phyloP scores from a whole-genome alignment of 805 yeast genomes.

The Alloascoidea africana region DNA sequence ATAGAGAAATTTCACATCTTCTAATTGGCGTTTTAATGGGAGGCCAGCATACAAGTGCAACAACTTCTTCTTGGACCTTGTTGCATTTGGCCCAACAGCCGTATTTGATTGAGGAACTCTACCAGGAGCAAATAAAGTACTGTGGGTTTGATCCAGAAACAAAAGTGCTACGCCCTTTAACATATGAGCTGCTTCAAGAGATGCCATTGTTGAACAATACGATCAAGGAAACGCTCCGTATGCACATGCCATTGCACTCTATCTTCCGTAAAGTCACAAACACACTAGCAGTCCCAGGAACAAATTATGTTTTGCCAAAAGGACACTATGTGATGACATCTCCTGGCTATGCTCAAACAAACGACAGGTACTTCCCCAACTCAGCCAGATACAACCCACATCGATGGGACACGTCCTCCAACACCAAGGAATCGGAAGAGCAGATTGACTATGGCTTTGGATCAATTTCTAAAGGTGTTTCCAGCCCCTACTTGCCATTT shows the following conservation, averaged over 20 bases:
- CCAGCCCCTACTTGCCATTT: conserved; percentile 74
- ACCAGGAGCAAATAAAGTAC: conserved; percentile 41
- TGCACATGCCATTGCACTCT: conserved; percentile 81
- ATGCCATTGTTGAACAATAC: conserved; percentile 60
- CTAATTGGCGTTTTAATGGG: conserved; percentile 82
- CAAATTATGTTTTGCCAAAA: conserved; percentile 53
- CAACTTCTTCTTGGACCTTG: conserved; percentile 75
- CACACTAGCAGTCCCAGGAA: conserved; percentile 53
- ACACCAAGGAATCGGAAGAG: conserved; percentile 7
- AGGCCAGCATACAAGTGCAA: conserved; percentile 80
- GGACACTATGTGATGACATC: conserved; percentile 69
- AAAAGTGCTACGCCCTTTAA: conserved; percentile 31
- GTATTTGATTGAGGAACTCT: conserved; percentile 57
- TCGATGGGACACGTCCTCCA: conserved; percentile 42
- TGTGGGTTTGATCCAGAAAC: conserved; percentile 14
- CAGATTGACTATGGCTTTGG: conserved; percentile 76
- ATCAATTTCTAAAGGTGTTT: conserved; percentile 71
- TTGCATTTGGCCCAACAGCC: conserved; percentile 67
- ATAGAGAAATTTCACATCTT: conserved; percentile 67
- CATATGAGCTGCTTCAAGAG: conserved; percentile 54
- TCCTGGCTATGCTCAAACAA: conserved; percentile 68
- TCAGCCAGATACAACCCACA: conserved; percentile 52
- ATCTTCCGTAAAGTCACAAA: conserved; percentile 63
- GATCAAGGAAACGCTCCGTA: conserved; percentile 69
- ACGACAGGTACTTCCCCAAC: conserved; percentile 54